Base-by-base conservation (phyloP, 805 yeast species). In the Metschnikowia bowlesiae region DNA sequence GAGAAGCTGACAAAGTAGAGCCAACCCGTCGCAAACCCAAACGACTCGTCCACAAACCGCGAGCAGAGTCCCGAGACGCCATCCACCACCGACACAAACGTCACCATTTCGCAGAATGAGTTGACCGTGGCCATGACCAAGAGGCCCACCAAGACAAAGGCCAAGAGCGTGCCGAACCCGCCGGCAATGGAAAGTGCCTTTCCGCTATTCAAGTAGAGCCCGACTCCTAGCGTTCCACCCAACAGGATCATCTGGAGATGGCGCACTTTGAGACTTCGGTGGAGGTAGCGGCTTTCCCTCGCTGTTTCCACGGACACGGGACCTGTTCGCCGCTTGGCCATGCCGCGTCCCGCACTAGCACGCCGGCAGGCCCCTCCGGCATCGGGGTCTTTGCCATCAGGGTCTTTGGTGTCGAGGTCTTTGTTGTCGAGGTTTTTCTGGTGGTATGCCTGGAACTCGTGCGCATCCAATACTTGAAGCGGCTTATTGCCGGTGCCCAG, bases 191-290 rank as follows among this genome's bases (percentile, higher is more conserved):
- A 74, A 47, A 87, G 76, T 0, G 89, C 87, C 59, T 85, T 84
- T 3, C 94, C 91, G 6, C 86, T 79, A 39, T 84, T 81, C 26
- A 87, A 67, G 50, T 84, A 76, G 16, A 87, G 65, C 0, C 95
- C 94, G 13, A 87, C 92, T 1, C 94, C 94, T 5, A 87, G 64
- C 0, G 91, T 85, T 1, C 90, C 92, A 2, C 90, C 89, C 31
- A 87, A 70, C 0, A 91, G 87, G 43, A 87, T 83, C 83, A 86
- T 84, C 61, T 86, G 90, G 16, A 87, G 67, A 64, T 87, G 92
- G 22, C 89, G 68, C 30, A 82, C 81, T 48, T 77, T 76, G 40
- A 87, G 69, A 53, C 80, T 81, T 50, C 91, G 68, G 53, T 82
- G 87, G 41, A 83, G 59, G 33, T 57, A 46, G 14, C 14, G 41